phyloP scores from a whole-genome alignment of 1,284 basidiomycete genomes.

The Mixia osmundae region DNA sequence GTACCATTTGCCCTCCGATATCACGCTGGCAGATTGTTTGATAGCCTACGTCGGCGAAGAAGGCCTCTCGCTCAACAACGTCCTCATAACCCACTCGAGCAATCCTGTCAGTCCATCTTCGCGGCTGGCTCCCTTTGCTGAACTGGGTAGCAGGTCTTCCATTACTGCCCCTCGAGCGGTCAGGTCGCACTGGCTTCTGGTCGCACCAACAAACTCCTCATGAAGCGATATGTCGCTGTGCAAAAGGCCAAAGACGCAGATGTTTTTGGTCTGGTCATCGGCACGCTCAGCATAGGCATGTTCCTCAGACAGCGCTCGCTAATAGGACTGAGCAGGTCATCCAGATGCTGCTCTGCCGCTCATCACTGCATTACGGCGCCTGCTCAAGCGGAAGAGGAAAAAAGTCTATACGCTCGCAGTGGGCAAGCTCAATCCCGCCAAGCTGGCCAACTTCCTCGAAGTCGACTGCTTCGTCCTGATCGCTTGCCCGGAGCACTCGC shows the following conservation, averaged over 20 bases:
- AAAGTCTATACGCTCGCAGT: constrained; percentile 90
- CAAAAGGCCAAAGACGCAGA: constrained; percentile 79
- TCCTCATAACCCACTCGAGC: constrained; percentile 50
- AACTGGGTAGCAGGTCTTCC: constrained; percentile 33
- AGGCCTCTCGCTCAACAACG: constrained; percentile 55
- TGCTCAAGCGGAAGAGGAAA: constrained; percentile 41
- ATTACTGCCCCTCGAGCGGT: constrained; percentile 41
- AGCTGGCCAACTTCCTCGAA: constrained; percentile 87
- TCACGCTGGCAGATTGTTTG: constrained; percentile 20
- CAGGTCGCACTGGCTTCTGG: constrained; percentile 34
- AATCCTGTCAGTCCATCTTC: constrained; percentile 22
- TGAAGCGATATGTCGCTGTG: constrained; percentile 66
- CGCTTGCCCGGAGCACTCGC: constrained; percentile 78
- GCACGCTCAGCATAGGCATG: constrained; percentile 70
- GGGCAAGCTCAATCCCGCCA: constrained; percentile 83
- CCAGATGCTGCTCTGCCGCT: constrained; percentile 53
- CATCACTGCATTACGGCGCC: constrained; percentile 44
- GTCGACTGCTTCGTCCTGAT: constrained; percentile 90
- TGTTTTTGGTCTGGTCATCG: constrained; percentile 83
- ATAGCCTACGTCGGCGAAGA: constrained; percentile 70
- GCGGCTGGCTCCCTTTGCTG: constrained; percentile 16
- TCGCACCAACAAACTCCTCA: constrained; percentile 58
- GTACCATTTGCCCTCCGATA: too few relatives aligned
- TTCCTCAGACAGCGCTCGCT: constrained; percentile 14
- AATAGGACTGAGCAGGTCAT: constrained; percentile 4